Base-by-base conservation (phyloP, 202 grass and related monocot species). In the Setaria italica region DNA sequence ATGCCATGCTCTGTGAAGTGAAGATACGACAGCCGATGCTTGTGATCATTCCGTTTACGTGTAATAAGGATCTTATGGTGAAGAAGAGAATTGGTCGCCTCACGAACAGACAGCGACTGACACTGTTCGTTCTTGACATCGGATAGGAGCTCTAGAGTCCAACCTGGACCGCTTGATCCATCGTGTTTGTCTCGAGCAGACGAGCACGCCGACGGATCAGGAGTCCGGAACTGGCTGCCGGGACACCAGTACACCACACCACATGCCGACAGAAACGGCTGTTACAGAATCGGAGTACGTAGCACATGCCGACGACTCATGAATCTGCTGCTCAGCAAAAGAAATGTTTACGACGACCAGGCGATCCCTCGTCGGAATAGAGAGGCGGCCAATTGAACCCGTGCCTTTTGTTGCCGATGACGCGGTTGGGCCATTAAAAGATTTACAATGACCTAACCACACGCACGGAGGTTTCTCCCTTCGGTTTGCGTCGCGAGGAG, bases 401-500 rank as follows among this genome's bases (percentile, higher is more conserved):
- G 72, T 74, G 72, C 4, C 14, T 2, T 73, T 10, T 69, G 32
- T 20, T 35, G 71, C 0, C 33, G 72, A 7, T 39, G 72, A 35
- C 34, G 72, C 34, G 49, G 49, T 34, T 14, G 30, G 29, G 33
- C 29, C 48, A 35, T 25, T 5, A 41, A 53, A 53, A 32, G 30
- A 51, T 73, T 74, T 10, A 2, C 46, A 43, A 51, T 51, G 70
- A 74, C 71, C 71, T 54, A 74, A 35, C 43, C 43, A 33, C 59
- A 62, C 58, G 10, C 2, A 60, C n/a, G 0, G 2, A 29, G 67
- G 32, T 32, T 34, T 65, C 32, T 35, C 62, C 11, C 5, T 6
- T 1, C 11, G 12, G 62, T 64, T 65, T 16, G 32, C 32, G 32
- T 65, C 32, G 13, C 32, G 62, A 35, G 62, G 62, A 35, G 62